Conservation (phyloP, 805 yeast genomes). For the Candida tallmaniae region DNA sequence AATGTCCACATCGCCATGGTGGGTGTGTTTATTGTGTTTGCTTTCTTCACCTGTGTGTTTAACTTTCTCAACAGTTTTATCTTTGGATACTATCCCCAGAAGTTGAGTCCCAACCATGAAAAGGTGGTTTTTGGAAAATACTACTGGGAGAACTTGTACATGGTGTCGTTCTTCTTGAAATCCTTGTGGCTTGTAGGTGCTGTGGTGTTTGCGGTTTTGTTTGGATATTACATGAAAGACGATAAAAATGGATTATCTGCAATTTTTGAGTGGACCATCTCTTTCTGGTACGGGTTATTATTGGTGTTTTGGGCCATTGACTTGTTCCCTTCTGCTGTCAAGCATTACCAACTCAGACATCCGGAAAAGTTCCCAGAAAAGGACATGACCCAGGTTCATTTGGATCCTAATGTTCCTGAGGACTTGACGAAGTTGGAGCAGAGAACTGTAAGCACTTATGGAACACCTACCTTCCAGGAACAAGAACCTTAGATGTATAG, state of each 20-base stretch:
- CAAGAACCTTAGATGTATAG: not conserved
- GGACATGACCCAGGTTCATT: conserved; percentile 13
- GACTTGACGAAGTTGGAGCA: conserved; percentile 13
- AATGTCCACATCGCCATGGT: conserved; percentile 67
- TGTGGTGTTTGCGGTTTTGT: conserved; percentile 61
- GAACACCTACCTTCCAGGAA: conserved; percentile 14
- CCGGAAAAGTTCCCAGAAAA: conserved; percentile 20
- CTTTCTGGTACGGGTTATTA: conserved; percentile 79
- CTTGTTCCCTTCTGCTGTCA: conserved; percentile 56
- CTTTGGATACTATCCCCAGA: conserved; percentile 33
- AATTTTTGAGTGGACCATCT: conserved; percentile 77
- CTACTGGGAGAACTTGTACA: conserved; percentile 37
- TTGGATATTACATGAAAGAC: conserved; percentile 42
- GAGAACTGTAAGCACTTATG: conserved; percentile 15
- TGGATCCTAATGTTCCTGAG: conserved; percentile 17
- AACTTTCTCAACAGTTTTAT: conserved; percentile 35
- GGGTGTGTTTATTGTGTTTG: conserved; percentile 62
- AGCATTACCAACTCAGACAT: conserved; percentile 25
- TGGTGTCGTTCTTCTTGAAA: conserved; percentile 51
- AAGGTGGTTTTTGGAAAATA: conserved; percentile 34
- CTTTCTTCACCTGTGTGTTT: conserved; percentile 46
- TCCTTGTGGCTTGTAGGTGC: conserved; percentile 64
- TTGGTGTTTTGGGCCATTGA: conserved; percentile 64
- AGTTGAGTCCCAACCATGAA: conserved; percentile 37
- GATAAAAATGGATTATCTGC: conserved; percentile 49